Conservation (phyloP, 176 grass and related monocot genomes). For the Pharus latifolius region DNA sequence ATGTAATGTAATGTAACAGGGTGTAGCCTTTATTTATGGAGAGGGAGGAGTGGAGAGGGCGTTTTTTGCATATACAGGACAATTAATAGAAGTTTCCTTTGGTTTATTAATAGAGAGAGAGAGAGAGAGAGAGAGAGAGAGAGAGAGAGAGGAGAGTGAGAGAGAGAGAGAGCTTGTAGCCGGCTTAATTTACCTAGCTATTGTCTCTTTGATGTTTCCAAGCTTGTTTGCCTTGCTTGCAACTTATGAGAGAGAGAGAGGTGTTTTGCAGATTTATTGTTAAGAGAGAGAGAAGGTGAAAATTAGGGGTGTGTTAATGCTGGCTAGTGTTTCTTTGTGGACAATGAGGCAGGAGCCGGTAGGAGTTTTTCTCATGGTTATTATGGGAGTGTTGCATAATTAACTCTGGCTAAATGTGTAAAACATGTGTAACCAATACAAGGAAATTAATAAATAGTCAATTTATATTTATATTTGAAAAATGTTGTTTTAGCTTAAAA, state of each 20-base stretch:
- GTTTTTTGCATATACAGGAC: conserved; percentile 4
- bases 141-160: neutral
- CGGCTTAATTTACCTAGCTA: neutral
- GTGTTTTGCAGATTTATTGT: no score
- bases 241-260: no score
- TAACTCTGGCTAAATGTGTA: neutral
- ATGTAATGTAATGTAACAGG: neutral
- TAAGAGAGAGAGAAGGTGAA: conserved; percentile 11
- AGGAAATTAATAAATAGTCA: no score
- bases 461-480: no score
- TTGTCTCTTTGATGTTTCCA: neutral
- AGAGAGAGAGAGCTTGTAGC: neutral
- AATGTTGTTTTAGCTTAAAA: no score
- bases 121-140: neutral
- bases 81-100: conserved; percentile 28
- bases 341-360: no score
- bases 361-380: no score
- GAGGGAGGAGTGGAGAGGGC: conserved; percentile 1
- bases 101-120: conserved; percentile 25
- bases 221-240: no score
- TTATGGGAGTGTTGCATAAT: no score
- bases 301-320: conserved; percentile 12
- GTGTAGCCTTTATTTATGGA: conserved; percentile 9
- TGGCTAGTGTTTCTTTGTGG: conserved; percentile 15
- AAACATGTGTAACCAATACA: no score